Percentiles rank a stretch among this genome's conserved stretches.
Evolutionary conservation across 495 filamentous ascomycete genomes (phyloP).

Genomic region (Penicillium alfredii): DNA sequence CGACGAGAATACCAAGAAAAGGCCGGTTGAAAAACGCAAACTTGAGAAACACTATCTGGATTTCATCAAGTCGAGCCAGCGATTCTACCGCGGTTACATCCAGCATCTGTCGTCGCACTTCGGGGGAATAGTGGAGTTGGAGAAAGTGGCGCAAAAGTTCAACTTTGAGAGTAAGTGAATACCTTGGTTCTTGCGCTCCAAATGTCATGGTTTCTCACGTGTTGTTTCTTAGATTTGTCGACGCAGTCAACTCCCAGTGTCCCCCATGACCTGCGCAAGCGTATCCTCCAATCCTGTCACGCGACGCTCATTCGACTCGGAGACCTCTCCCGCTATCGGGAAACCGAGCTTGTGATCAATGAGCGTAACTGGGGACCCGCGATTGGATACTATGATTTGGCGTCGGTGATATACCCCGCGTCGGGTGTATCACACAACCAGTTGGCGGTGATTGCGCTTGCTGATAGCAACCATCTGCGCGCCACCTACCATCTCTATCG

Average conservation of each 20-base stretch:
- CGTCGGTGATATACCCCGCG: conserved; percentile 67
- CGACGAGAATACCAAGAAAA: conserved; percentile 52
- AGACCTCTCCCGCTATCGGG: conserved; percentile 87
- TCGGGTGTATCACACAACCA: conserved; percentile 85
- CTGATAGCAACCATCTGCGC: conserved; percentile 68
- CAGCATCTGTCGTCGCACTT: conserved; percentile 69
- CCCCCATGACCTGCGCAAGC: conserved; percentile 44
- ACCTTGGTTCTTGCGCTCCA: too few species aligned
- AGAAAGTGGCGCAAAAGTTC: conserved; percentile 62
- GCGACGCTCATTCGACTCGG: conserved; percentile 79
- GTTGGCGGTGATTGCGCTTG: conserved; percentile 73
- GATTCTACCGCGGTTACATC: conserved; percentile 82
- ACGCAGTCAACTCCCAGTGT: conserved; percentile 31
- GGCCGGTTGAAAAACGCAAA: conserved; percentile 72
- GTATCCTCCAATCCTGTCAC: conserved; percentile 71
- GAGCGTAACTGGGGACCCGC: conserved; percentile 74
- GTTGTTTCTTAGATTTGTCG: conserved; percentile 32
- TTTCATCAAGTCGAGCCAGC: conserved; percentile 80
- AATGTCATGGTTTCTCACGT: too few species aligned
- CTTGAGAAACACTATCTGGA: conserved; percentile 69
- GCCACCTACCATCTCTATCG: conserved; percentile 87
- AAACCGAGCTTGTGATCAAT: conserved; percentile 57
- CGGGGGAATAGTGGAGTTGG: conserved; percentile 64
- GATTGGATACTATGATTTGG: conserved; percentile 77
- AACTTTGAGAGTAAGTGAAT: conserved; percentile 49